Base-by-base conservation (phyloP, 768 basidiomycete species). In the Auricularia sp. region DNA sequence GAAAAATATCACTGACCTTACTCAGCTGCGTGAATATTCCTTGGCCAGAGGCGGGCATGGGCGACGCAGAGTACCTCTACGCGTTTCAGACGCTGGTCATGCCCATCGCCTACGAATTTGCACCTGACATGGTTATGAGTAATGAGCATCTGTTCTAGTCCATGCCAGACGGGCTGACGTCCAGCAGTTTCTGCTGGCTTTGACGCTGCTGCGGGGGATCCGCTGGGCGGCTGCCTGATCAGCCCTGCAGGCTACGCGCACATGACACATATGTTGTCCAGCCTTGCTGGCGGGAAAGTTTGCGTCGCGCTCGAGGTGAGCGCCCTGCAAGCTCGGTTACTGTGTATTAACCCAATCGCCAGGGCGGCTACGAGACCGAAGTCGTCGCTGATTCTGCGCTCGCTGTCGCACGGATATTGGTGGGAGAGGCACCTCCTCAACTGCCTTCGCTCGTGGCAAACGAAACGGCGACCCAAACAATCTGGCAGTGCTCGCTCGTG, bases 51-150 rank as follows among this genome's bases (percentile, higher is more conserved):
- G 77, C 75, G 45, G 94, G 90, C 16, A 96, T 97, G 87, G 85
- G 85, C 5, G 96, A 99, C 72, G 92, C 92, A 14, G 97, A 99
- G 72, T 99, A 99, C 70, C 82, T 99, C 21, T 88, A 95, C 70
- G 97, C 97, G 0, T 98, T 99, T 75, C 94, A 98, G 71, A 88
- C 88, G 70, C 83, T 98, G 56, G 83, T 98, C 37, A 94, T 99
- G 91, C 97, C 97, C 1, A 96, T 99, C 66, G 95, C 93, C 0
- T 83, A 94, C 75, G 97, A 99, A 75, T 99, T 98, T 73, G 85
- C 89, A 0, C 97, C 97, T 2, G 95, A 99, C 67, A 80, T 98
- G 3, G 93, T 99, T 5, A 94, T 98, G 68, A 92, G 97, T 98
- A 69, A 64, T 67, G 56, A 1, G 42, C n/a, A 39, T 16, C 47